Conservation (phyloP, 2,329 filamentous ascomycete species). For the Magnaporthales sp. region DNA sequence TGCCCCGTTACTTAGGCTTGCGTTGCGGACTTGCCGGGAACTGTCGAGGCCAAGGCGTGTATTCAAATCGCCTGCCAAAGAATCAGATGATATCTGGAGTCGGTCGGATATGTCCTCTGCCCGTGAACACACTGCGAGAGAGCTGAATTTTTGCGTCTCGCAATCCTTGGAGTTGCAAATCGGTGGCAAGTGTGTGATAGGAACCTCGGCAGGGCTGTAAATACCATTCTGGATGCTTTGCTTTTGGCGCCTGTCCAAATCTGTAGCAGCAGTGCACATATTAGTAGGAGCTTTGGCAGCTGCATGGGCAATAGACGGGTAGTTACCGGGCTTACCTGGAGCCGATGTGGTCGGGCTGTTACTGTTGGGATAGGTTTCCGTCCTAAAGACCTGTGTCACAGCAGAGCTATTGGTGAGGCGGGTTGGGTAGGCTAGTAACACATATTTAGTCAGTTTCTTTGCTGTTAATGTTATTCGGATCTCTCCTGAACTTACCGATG, state of each 20-base stretch:
- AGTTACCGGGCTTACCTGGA: neutral
- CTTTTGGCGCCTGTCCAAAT: slow-evolving; percentile 14
- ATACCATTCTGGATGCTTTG: slow-evolving; percentile 15
- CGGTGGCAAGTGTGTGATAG: slow-evolving; percentile 11
- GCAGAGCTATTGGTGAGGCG: neutral
- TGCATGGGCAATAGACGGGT: neutral
- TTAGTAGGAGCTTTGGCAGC: neutral
- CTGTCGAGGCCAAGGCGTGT: slow-evolving; percentile 5
- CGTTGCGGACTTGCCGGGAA: slow-evolving; percentile 7
- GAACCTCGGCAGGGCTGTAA: slow-evolving; percentile 10
- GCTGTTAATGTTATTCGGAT: neutral
- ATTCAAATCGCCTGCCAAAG: neutral
- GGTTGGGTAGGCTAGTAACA: neutral
- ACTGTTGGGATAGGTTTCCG: neutral
- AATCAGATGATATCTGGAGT: slow-evolving; percentile 10
- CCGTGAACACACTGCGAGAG: slow-evolving; percentile 16
- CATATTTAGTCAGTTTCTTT: neutral
- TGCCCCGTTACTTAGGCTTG: slow-evolving; percentile 14
- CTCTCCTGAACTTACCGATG: neutral
- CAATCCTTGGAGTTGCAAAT: slow-evolving; percentile 15
- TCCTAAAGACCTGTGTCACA: neutral
- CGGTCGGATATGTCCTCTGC: slow-evolving; percentile 15
- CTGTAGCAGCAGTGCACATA: neutral
- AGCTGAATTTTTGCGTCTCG: slow-evolving; percentile 13
- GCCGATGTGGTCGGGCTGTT: neutral